Percentiles rank a stretch among this genome's conserved stretches.
Conservation (phyloP, 768 basidiomycete species). For the Tricholoma saponaceum region DNA sequence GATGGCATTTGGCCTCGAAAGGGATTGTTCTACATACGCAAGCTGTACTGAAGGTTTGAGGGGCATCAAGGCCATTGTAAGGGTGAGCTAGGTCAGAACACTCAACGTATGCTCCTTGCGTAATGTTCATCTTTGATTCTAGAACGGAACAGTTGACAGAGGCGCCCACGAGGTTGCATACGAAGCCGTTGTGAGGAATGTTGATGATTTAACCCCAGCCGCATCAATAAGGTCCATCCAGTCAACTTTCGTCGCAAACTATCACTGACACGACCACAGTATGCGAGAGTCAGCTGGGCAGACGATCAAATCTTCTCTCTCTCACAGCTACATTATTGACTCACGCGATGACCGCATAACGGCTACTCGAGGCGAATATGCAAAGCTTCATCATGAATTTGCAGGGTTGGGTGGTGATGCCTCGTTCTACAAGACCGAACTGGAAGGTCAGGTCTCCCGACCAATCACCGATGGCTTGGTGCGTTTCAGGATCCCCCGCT, state of each 20-base stretch:
- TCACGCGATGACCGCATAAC: slow-evolving; percentile 68
- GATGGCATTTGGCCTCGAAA: slow-evolving; percentile 66
- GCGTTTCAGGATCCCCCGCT: slow-evolving; percentile 20
- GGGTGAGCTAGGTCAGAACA: slow-evolving; percentile 64
- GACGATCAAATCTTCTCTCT: slow-evolving; percentile 77
- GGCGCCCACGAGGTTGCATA: slow-evolving; percentile 80
- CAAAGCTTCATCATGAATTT: slow-evolving; percentile 62
- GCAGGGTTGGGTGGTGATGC: slow-evolving; percentile 85
- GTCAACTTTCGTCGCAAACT: not conserved
- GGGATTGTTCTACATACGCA: slow-evolving; percentile 78
- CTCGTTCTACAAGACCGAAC: slow-evolving; percentile 69
- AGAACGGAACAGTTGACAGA: slow-evolving; percentile 32
- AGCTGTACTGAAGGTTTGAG: slow-evolving; percentile 63
- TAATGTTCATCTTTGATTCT: slow-evolving; percentile 13
- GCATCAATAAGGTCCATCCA: slow-evolving; percentile 77
- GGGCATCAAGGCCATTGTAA: slow-evolving; percentile 64
- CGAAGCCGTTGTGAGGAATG: slow-evolving; percentile 74
- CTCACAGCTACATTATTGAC: slow-evolving; percentile 73
- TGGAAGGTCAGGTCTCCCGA: slow-evolving; percentile 61
- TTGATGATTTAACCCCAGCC: slow-evolving; percentile 63
- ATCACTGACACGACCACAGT: slow-evolving; percentile 32
- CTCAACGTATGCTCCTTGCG: slow-evolving; percentile 13
- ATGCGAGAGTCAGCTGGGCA: slow-evolving; percentile 83
- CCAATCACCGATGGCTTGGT: slow-evolving; percentile 56
- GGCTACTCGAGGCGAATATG: slow-evolving; percentile 58